A percentile compares a stretch with the other conserved stretches of the same genome.
Evolutionary conservation across 2,329 filamentous ascomycete species (phyloP).

Genomic region (Phialocephala sp.): DNA sequence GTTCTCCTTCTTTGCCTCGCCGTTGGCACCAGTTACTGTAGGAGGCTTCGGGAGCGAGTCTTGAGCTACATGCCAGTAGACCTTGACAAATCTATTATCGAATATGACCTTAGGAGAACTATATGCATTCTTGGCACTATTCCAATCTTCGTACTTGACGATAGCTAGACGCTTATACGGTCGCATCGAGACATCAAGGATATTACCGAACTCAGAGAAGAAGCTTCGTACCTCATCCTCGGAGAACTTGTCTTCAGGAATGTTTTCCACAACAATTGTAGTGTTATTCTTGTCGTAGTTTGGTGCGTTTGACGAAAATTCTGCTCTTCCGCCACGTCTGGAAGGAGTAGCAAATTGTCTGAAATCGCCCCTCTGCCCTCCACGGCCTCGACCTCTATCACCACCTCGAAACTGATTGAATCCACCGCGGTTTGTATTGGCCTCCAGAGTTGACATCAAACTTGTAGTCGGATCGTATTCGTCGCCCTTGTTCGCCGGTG

Average conservation of each 20-base stretch:
- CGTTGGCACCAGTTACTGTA: conserved; percentile 40
- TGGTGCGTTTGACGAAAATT: conserved; percentile 69
- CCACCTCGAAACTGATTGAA: conserved; percentile 30
- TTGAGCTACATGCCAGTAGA: conserved; percentile 75
- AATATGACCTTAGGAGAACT: conserved; percentile 81
- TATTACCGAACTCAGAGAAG: conserved; percentile 74
- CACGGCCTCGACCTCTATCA: conserved; percentile 42
- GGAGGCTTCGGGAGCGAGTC: conserved; percentile 40
- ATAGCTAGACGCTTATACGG: conserved; percentile 70
- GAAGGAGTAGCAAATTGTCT: conserved; percentile 16
- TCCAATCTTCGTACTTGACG: conserved; percentile 71
- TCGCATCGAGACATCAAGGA: conserved; percentile 69
- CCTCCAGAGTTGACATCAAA: conserved; percentile 44
- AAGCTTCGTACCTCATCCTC: conserved; percentile 70
- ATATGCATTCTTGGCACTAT: conserved; percentile 72
- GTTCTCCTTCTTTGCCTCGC: conserved; percentile 38
- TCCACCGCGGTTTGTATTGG: conserved; percentile 23
- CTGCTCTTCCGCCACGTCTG: conserved; percentile 47
- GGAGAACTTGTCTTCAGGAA: conserved; percentile 72
- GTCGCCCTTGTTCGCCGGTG: conserved; percentile 36
- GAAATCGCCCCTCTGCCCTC: conserved; percentile 38
- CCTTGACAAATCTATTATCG: conserved; percentile 84
- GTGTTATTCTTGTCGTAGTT: conserved; percentile 67
- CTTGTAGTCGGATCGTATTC: conserved; percentile 67
- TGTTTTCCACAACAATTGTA: conserved; percentile 77